These are phyloP conservation scores for Ophiostoma fasciatum DNA, from an alignment of 2,329 filamentous ascomycete species.

Conservation along the genomic window DNA sequence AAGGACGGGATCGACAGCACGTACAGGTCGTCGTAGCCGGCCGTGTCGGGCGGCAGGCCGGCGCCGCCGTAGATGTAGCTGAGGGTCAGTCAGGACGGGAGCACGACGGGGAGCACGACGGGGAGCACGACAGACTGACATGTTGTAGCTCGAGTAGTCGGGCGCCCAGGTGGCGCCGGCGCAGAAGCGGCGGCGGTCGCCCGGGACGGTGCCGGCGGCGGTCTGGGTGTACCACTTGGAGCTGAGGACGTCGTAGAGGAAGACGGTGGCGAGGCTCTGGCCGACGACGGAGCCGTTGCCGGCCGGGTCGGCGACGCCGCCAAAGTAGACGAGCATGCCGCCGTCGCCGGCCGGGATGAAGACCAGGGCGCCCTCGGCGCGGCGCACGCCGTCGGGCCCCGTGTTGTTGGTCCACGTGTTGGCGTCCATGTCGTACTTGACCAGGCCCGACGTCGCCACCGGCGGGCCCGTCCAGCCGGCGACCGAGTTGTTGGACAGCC, in stretches of 20 bases:
- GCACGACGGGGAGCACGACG: neutral
- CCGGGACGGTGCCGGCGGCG: conserved; percentile 37
- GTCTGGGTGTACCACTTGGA: conserved; percentile 46
- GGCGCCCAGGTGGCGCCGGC: conserved; percentile 43
- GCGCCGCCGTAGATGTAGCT: conserved; percentile 49
- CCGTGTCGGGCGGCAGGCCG: conserved; percentile 27
- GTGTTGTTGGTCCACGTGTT: conserved; percentile 37
- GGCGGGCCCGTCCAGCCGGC: conserved; percentile 33
- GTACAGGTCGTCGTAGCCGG: conserved; percentile 47
- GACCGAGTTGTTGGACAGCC: conserved; percentile 38
- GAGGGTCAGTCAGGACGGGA: neutral
- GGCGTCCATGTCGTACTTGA: conserved; percentile 40
- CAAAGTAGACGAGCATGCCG: conserved; percentile 47
- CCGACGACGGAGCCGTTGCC: conserved; percentile 31
- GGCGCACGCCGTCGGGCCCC: conserved; percentile 34
- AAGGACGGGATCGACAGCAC: conserved; percentile 48
- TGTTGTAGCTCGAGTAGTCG: conserved; percentile 48
- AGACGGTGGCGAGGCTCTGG: conserved; percentile 34
- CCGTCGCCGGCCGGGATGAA: conserved; percentile 45
- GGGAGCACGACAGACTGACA: conserved; percentile 20
- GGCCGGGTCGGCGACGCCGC: conserved; percentile 35
- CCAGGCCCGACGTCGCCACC: conserved; percentile 33
- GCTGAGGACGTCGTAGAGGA: conserved; percentile 45
- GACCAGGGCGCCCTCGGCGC: conserved; percentile 45
- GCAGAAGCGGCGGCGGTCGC: conserved; percentile 41